A percentile compares a stretch with the other conserved stretches of the same genome.
These are phyloP conservation scores for Neofusicoccum kwambonambiense DNA, from an alignment of 2,329 filamentous ascomycete species.

Conservation along the genomic window DNA sequence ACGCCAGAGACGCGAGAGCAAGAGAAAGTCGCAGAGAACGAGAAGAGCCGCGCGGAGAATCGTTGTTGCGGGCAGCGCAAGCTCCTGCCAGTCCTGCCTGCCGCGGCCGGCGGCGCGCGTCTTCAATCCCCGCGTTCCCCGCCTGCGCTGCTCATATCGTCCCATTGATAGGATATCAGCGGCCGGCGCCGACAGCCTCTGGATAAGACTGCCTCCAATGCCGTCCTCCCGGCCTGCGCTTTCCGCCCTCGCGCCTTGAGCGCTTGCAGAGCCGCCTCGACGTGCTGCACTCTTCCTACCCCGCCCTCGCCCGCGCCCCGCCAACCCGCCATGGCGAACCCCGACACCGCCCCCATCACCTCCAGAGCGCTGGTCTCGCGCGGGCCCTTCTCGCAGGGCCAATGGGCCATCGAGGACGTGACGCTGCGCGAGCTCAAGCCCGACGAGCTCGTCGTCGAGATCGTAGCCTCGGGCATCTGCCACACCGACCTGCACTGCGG, in stretches of 20 bases:
- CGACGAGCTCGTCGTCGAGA: constrained; percentile 52
- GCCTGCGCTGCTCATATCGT: not conserved
- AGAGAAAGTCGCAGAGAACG: too few species aligned
- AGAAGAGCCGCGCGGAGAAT: not conserved
- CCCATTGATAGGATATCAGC: constrained; percentile 7
- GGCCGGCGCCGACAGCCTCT: not conserved
- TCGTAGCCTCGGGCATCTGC: constrained; percentile 53
- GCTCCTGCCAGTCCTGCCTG: not conserved
- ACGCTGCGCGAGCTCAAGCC: constrained; percentile 31
- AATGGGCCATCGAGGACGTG: constrained; percentile 41
- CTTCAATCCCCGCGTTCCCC: not conserved
- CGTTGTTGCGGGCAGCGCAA: not conserved
- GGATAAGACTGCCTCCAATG: constrained; percentile 5
- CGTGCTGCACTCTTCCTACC: not conserved
- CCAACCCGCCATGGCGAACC: not conserved
- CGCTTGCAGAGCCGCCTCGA: not conserved
- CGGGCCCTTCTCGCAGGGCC: constrained; percentile 33
- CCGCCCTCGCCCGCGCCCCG: not conserved
- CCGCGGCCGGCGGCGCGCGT: not conserved
- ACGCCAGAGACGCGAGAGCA: too few species aligned
- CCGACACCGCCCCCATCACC: constrained; percentile 3
- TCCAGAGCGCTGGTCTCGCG: constrained; percentile 36
- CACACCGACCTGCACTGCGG: constrained; percentile 55
- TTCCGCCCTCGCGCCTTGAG: not conserved
- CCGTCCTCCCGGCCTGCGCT: not conserved